Evolutionary conservation across 2,329 filamentous ascomycete species (phyloP), one percentile per base, ranked within the genome.

Genomic region (Cercospora beticola): DNA sequence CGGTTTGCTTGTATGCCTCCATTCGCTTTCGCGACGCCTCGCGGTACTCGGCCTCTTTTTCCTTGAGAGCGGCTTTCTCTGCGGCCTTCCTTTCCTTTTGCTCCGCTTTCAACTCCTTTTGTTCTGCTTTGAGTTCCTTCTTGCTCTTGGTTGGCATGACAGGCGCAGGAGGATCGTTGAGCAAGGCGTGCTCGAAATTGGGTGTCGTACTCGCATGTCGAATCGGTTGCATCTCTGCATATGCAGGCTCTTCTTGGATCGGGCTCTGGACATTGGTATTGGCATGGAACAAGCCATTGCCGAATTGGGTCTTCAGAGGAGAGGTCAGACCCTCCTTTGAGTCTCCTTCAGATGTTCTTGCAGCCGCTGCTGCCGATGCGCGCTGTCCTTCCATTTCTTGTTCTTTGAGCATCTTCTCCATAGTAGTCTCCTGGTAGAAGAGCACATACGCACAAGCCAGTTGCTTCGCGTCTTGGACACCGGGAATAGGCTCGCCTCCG

Each of bases 401-500:
- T 80, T 98, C 94, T 66, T 89, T 89, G 75, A 87, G 83, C 75
- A 90, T 85, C 1, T 87, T 88, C 76, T 91, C 89, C 28, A 89
- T 78, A 0, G 88, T 91, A 1, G 89, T 98, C 80, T 99, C 94
- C 79, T 97, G 95, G 81, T 99, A 99, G 80, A 99, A 99, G 9
- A 99, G 84, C 16, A 99, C 94, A 76, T 99, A 99, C 31, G 95
- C 95, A 75, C 94, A 97, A 9, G 95, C 95, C 79, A 96, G 88
- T 66, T 79, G 78, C 64, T 74, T 77, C 3, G 93, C 93, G 59
- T 83, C 82, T 63, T 84, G 77, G 0, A 75, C 65, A 16, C 78
- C 76, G 16, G 77, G 77, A 31, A 77, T 71, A 5, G 78, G 77
- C 76, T 92, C 93, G 78, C 97, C 95, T 16, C 95, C 95, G 75